Base-by-base conservation (phyloP, 2,329 filamentous ascomycete genomes). In the Trichoderma citrinoviride region DNA sequence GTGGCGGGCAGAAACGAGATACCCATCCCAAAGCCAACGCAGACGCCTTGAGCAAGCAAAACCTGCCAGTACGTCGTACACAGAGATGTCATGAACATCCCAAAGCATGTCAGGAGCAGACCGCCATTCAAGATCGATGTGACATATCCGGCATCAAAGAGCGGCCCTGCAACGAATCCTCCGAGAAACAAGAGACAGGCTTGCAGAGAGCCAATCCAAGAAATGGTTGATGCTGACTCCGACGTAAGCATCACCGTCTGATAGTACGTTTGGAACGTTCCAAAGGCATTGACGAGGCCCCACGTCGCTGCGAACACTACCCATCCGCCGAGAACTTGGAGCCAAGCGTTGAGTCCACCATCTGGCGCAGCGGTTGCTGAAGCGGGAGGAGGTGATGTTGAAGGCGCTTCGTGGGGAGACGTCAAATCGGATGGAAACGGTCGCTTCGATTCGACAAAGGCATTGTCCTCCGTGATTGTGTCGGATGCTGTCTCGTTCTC, bases 191-290 rank as follows among this genome's bases (percentile, higher is more conserved):
- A 74, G 3, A 85, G 71, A 53, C 79, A 81, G 0, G 75, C 75
- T 63, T 84, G 81, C 3, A 82, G 69, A 7, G 80, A 79, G n/a
- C 81, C 82, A n/a, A 84, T 80, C 71, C 72, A 73, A 0, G 70
- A 70, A 8, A 66, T 78, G 70, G 19, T 70, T 49, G 64, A 70
- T 56, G 70, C 83, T 7, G 56, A 58, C 56, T 49, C 67, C 46
- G 76, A 68, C 5, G 65, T 67, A 12, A 70, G 60, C 43, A 23
- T 55, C 72, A 15, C 75, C 76, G 43, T 74, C 76, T 64, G 75
- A 69, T 87, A 87, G 73, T 85, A 85, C 2, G 80, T 80, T 68
- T 87, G 83, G 68, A 83, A 87, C 1, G 82, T 79, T 5, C 83
- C 82, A 63, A 84, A 87, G 7, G 81, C 70, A 61, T 71, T 76